Evolutionary conservation across 306 rosid genomes (phyloP).

Genomic region (Clitoria ternatea): DNA sequence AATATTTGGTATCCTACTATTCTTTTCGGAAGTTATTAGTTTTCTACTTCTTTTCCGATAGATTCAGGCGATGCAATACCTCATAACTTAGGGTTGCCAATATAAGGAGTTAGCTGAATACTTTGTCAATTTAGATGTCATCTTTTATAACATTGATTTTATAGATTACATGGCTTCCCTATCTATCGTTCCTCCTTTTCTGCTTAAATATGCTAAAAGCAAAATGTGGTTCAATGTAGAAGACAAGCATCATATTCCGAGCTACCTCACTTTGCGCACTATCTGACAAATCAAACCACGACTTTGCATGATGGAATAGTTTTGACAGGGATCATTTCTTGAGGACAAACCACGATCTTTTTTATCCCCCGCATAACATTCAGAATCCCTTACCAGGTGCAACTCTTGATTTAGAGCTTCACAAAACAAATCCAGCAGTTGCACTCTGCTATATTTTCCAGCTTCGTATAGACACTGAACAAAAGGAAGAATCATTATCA

Average conservation of each 20-base stretch:
- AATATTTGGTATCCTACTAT: neutral
- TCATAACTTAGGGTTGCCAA: neutral
- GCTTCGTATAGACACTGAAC: conserved; percentile 87
- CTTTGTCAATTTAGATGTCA: neutral
- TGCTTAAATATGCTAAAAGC: conserved; percentile 1
- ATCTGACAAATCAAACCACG: conserved; percentile 51
- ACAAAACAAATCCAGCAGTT: conserved; percentile 70
- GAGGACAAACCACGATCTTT: conserved; percentile 37
- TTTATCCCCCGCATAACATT: conserved; percentile 28
- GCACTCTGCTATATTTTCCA: conserved; percentile 58
- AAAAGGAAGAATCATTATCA: conserved; percentile 18
- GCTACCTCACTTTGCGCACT: conserved; percentile 65
- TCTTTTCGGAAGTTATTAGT: neutral
- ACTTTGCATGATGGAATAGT: conserved; percentile 38
- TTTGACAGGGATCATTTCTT: conserved; percentile 40
- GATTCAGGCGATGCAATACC: neutral
- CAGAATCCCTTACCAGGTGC: conserved; percentile 38
- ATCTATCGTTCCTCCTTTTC: conserved; percentile 9
- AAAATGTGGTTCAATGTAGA: neutral
- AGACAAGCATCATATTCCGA: conserved; percentile 4
- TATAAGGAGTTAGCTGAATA: conserved; percentile 1
- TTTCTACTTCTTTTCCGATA: conserved; percentile 6
- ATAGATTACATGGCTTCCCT: conserved; percentile 3
- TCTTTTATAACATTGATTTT: neutral
- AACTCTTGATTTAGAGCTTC: conserved; percentile 73